Evolutionary conservation across 2,329 filamentous ascomycete species (phyloP).

Genomic region (Calonectria fujianensis): DNA sequence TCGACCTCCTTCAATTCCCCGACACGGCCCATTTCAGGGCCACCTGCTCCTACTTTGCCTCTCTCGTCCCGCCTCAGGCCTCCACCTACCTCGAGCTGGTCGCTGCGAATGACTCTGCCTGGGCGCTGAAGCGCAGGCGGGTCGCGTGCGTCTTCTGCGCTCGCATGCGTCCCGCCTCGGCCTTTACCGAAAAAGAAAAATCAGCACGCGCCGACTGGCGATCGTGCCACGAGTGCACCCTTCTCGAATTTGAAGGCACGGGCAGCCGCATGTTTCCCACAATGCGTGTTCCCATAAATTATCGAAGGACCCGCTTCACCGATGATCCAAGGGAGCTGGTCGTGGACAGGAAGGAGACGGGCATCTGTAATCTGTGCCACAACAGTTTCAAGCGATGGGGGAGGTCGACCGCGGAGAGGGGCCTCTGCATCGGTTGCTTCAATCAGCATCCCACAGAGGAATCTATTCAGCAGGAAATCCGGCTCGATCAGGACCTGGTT

Average conservation of each 20-base stretch:
- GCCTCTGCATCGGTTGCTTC: background rate
- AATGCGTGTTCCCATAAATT: background rate
- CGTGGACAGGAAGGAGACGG: background rate
- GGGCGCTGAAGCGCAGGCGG: constrained; percentile 11
- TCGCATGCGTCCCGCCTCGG: constrained; percentile 15
- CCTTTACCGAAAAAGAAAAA: constrained; percentile 13
- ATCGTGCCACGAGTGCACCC: constrained; percentile 14
- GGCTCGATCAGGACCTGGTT: background rate
- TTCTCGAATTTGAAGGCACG: background rate
- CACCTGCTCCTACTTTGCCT: constrained; percentile 8
- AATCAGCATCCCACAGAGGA: background rate
- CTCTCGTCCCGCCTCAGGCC: background rate
- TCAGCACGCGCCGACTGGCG: background rate
- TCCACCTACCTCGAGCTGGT: constrained; percentile 11
- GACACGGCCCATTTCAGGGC: constrained; percentile 19
- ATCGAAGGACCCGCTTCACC: constrained; percentile 4
- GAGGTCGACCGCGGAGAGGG: background rate
- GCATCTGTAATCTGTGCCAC: constrained; percentile 2
- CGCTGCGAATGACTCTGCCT: constrained; percentile 19
- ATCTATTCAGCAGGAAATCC: background rate
- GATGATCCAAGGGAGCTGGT: background rate
- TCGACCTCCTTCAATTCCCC: constrained; percentile 5
- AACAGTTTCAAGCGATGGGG: constrained; percentile 3
- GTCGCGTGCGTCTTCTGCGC: constrained; percentile 18
- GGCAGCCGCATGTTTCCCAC: background rate